These are phyloP conservation scores for Edaphochlamys debaryana DNA, from an alignment of 139 green algal genomes.

Conservation along the genomic window DNA sequence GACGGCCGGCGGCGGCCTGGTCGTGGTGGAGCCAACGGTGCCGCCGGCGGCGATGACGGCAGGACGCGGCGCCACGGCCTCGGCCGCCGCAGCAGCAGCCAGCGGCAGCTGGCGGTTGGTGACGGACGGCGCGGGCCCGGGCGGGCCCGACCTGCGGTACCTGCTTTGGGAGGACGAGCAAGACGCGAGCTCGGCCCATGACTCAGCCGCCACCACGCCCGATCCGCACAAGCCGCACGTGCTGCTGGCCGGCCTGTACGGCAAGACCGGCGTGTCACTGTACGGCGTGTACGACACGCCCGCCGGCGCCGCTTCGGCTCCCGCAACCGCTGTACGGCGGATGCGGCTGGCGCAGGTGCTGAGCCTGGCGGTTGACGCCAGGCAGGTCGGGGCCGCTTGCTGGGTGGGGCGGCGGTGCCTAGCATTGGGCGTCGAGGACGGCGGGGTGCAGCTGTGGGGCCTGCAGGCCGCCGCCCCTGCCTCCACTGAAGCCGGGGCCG, in stretches of 20 bases:
- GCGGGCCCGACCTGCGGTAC: not conserved
- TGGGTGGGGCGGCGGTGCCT: not conserved
- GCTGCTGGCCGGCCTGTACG: slow-evolving; percentile 16
- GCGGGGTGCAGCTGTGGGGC: slow-evolving; percentile 16
- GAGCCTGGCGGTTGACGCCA: not conserved
- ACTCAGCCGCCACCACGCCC: no score
- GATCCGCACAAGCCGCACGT: no score
- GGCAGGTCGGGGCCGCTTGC: not conserved
- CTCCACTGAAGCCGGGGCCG: not conserved
- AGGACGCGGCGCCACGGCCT: not conserved
- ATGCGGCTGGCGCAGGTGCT: no score
- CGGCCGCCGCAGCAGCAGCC: not conserved
- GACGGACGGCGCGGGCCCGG: not conserved
- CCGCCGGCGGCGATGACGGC: not conserved
- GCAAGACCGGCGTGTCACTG: not conserved
- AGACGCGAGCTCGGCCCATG: no score
- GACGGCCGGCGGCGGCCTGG: not conserved
- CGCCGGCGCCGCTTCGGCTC: no score
- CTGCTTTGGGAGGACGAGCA: slow-evolving; percentile 9
- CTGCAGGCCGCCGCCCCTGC: not conserved
- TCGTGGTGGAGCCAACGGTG: not conserved
- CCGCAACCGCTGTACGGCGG: no score
- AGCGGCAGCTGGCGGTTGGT: not conserved
- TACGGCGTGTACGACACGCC: no score
- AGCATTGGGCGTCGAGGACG: slow-evolving; percentile 9